Evolutionary conservation across 306 rosid species (phyloP).

Genomic region (Rubus parviflorus): DNA sequence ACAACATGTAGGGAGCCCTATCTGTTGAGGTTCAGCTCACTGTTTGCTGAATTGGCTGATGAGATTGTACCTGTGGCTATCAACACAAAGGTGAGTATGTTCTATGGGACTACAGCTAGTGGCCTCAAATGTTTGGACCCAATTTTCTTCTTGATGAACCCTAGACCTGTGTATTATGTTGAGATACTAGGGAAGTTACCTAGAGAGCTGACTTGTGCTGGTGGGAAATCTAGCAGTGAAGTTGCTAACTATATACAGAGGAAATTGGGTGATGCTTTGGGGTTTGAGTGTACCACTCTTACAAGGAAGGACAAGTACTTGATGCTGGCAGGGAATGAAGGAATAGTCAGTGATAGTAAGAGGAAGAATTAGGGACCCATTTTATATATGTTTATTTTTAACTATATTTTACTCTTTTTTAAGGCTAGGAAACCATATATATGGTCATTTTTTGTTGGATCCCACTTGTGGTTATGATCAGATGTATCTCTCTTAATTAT

Average conservation of each 20-base stretch:
- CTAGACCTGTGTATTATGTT: slow-evolving; percentile 59
- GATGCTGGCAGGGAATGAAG: slow-evolving; percentile 97
- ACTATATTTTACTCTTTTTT: not conserved
- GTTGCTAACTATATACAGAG: slow-evolving; percentile 83
- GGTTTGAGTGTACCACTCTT: slow-evolving; percentile 76
- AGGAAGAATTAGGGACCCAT: slow-evolving; percentile 5
- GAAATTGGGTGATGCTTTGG: slow-evolving; percentile 64
- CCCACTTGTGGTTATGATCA: slow-evolving; percentile 1
- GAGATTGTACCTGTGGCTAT: slow-evolving; percentile 89
- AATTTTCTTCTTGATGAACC: slow-evolving; percentile 82
- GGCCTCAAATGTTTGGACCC: slow-evolving; percentile 90
- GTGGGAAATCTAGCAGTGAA: slow-evolving; percentile 64
- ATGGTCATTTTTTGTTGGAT: not conserved
- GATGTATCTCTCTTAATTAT: not conserved
- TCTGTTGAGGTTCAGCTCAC: slow-evolving; percentile 74
- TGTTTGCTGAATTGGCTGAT: slow-evolving; percentile 85
- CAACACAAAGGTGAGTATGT: slow-evolving; percentile 64
- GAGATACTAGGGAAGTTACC: slow-evolving; percentile 68
- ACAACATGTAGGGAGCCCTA: slow-evolving; percentile 97
- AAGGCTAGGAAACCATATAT: not conserved
- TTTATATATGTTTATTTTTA: not conserved
- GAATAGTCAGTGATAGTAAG: slow-evolving; percentile 46
- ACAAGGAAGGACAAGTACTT: slow-evolving; percentile 86
- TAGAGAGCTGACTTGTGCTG: slow-evolving; percentile 55
- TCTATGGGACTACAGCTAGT: slow-evolving; percentile 94